Conservation (phyloP, 306 rosid genomes). For the Mucuna pruriens region DNA sequence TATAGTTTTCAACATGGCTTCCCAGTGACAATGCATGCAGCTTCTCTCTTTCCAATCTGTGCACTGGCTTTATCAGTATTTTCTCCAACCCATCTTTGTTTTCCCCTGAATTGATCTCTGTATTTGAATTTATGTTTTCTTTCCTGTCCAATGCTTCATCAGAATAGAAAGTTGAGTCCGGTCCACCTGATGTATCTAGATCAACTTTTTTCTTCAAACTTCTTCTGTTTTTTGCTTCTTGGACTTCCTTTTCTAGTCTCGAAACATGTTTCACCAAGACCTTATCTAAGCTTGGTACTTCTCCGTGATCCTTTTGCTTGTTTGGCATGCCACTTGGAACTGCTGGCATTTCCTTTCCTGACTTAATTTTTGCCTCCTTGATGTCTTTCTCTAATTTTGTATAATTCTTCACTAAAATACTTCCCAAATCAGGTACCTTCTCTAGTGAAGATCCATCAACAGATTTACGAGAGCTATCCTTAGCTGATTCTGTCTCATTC, state of each 20-base stretch:
- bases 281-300: constrained; percentile 78
- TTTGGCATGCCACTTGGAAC: constrained; percentile 33
- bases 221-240: constrained; percentile 74
- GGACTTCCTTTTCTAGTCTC: constrained; percentile 81
- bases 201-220: constrained; percentile 39
- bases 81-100: constrained; percentile 62
- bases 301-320: constrained; percentile 50
- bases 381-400: constrained; percentile 57
- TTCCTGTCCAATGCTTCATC: constrained; percentile 57
- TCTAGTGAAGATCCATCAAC: constrained; percentile 43
- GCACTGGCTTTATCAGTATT: constrained; percentile 66
- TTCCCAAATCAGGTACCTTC: constrained; percentile 57
- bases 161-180: constrained; percentile 32
- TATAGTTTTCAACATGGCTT: constrained; percentile 40
- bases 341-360: constrained; percentile 38
- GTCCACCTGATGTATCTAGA: constrained; percentile 32
- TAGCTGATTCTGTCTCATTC: constrained; percentile 48
- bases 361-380: constrained; percentile 48
- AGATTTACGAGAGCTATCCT: constrained; percentile 40
- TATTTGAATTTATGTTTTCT: constrained; percentile 58
- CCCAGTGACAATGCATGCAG: constrained; percentile 53
- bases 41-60: constrained; percentile 75
- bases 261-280: constrained; percentile 81
- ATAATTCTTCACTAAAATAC: constrained; percentile 55
- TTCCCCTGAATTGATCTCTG: constrained; percentile 28